Conservation (phyloP, 163 green algal species). For the Smithsoniella earleae region DNA sequence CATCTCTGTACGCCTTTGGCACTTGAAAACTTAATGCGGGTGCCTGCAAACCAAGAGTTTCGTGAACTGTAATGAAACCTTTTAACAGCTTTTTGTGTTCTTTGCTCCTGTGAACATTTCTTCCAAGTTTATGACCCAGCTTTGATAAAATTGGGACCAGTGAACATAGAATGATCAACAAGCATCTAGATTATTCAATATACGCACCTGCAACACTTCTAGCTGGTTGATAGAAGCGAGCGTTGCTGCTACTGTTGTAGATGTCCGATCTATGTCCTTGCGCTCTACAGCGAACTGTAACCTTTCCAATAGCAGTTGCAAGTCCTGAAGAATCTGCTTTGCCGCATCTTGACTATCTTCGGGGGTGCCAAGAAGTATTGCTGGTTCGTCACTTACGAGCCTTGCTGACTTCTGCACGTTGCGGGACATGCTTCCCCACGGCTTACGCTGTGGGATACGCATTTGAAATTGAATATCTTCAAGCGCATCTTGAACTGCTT, state of each 20-base stretch:
- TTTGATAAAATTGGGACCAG: no score
- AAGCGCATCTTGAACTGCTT: constrained; percentile 38
- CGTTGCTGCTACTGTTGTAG: background rate
- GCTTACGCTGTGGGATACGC: constrained; percentile 82
- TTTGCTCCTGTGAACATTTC: no score
- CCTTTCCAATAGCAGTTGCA: background rate
- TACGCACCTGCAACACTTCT: constrained; percentile 2
- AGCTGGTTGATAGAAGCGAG: background rate
- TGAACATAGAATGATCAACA: no score
- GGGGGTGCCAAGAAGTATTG: background rate
- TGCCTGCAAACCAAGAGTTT: constrained; percentile 20
- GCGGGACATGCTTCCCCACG: constrained; percentile 45
- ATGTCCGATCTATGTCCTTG: constrained; percentile 26
- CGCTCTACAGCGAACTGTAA: constrained; percentile 29
- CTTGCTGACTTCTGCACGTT: background rate
- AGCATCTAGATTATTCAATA: no score
- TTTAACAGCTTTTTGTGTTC: no score
- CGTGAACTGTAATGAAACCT: no score
- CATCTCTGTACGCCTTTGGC: background rate
- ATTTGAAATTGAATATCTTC: constrained; percentile 68
- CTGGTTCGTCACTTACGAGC: background rate
- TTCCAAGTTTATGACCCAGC: no score
- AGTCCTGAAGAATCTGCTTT: background rate
- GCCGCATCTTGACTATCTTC: background rate
- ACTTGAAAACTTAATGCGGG: constrained; percentile 23